These are phyloP conservation scores for Quercus glauca DNA, from an alignment of 306 rosid species.

Conservation along the genomic window DNA sequence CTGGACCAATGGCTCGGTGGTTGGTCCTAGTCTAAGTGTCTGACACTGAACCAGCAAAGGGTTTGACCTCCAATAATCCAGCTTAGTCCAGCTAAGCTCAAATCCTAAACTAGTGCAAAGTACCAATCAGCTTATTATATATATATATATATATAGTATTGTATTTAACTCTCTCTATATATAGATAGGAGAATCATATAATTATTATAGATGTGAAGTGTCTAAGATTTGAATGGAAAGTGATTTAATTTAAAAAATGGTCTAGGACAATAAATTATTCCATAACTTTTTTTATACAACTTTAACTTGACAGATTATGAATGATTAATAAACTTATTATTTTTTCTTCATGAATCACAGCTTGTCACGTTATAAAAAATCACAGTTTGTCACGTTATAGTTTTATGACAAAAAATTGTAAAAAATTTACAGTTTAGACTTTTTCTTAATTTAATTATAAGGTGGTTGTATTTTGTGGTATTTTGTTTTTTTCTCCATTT, in stretches of 20 bases:
- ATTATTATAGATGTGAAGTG: too few relatives aligned
- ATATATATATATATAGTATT: background rate
- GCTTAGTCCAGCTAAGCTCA: conserved; percentile 47
- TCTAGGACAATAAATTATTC: too few relatives aligned
- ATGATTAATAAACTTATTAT: too few relatives aligned
- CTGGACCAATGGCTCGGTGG: background rate
- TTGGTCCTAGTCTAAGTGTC: conserved; percentile 4
- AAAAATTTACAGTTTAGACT: too few relatives aligned
- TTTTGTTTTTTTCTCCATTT: background rate
- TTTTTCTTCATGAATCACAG: fast-evolving
- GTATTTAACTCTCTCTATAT: background rate
- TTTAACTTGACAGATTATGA: too few relatives aligned
- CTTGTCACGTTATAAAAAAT: too few relatives aligned
- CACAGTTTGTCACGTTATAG: too few relatives aligned
- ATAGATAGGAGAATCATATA: too few relatives aligned
- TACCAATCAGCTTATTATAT: background rate
- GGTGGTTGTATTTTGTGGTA: background rate
- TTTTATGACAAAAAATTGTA: too few relatives aligned
- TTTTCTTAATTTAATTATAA: background rate
- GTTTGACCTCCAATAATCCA: conserved; percentile 52
- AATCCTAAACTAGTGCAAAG: background rate
- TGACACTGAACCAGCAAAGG: conserved; percentile 11
- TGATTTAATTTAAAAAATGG: too few relatives aligned
- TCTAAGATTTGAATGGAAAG: too few relatives aligned
- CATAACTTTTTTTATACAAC: too few relatives aligned